phyloP scores from a whole-genome alignment of 2,329 filamentous ascomycete genomes.

The Cladosporium halotolerans region DNA sequence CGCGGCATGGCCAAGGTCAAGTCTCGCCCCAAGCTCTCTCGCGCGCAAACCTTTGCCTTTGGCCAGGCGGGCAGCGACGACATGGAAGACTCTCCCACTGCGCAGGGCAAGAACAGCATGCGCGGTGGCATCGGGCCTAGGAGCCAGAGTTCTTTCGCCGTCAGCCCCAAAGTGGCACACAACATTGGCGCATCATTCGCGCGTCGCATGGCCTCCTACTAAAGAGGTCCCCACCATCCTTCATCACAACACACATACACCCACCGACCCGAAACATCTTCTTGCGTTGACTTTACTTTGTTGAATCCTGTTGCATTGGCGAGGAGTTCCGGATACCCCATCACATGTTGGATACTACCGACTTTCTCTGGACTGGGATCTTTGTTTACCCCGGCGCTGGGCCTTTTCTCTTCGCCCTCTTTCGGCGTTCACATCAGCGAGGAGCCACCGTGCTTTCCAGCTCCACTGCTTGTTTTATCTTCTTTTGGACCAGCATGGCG shows the following conservation, averaged over 20 bases:
- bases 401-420: too few relatives aligned
- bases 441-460: background rate
- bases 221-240: conserved; percentile 4
- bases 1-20: conserved; percentile 90
- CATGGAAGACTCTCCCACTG: conserved; percentile 60
- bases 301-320: conserved; percentile 6
- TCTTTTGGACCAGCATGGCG: conserved; percentile 3
- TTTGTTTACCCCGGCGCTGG: conserved; percentile 1
- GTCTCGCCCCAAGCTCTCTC: conserved; percentile 75
- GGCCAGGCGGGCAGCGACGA: conserved; percentile 57
- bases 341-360: too few relatives aligned
- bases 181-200: conserved; percentile 28
- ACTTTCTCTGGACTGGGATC: background rate
- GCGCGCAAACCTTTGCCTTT: conserved; percentile 93
- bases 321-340: conserved; percentile 11
- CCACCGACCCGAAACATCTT: background rate
- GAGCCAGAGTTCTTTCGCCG: conserved; percentile 26
- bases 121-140: conserved; percentile 23
- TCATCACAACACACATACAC: background rate
- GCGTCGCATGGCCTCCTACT: conserved; percentile 33
- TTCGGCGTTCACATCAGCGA: conserved; percentile 1
- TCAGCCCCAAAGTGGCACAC: conserved; percentile 25
- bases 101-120: conserved; percentile 19
- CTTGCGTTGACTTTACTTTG: background rate
- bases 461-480: background rate